Base-by-base conservation (phyloP, 2,329 filamentous ascomycete species). In the Akanthomyces muscarius region DNA sequence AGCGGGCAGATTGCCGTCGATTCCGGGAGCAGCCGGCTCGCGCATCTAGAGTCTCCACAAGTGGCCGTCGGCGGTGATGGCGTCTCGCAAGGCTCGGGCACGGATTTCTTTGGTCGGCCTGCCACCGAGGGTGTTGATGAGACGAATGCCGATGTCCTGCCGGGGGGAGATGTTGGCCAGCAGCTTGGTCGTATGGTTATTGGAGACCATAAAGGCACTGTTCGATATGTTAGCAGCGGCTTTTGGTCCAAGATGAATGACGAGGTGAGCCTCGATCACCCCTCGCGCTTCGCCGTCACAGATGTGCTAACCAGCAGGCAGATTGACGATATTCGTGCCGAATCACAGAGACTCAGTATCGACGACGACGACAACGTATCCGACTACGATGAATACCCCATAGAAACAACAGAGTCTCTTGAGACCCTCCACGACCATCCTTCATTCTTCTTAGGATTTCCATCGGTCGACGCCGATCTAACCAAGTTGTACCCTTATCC, bases 231-330 rank as follows among this genome's bases (percentile, higher is more conserved):
- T 67, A 91, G 88, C 76, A 90, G 86, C 72, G 88, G 85, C 8
- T 91, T 92, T 69, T 92, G 89, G 89, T 85, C 88, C 25, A 90
- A 85, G 66, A 80, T 93, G 58, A 90, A 87, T 64, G 89, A 91
- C 61, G 89, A 30, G 28, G 28, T 30, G 28, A 30, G 28, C 28
- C 28, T 30, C 28, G 28, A 30, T 30, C 28, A 30, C 4, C 28
- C 28, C 28, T 30, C 28, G 28, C 28, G 28, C 28, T 30, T 30
- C 28, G 28, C 28, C 28, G 28, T 30, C 28, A 30, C 28, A 30
- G 6, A 30, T 30, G 28, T 30, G 28, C 6, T 30, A 30, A 30
- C 28, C 28, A 30, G 28, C 28, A 30, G 28, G 6, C 28, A 92
- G 63, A 77, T 77, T 56, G 72, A 76, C 59, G 71, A 73, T 5